phyloP scores from a whole-genome alignment of 306 rosid species.

The Rubus idaeus region DNA sequence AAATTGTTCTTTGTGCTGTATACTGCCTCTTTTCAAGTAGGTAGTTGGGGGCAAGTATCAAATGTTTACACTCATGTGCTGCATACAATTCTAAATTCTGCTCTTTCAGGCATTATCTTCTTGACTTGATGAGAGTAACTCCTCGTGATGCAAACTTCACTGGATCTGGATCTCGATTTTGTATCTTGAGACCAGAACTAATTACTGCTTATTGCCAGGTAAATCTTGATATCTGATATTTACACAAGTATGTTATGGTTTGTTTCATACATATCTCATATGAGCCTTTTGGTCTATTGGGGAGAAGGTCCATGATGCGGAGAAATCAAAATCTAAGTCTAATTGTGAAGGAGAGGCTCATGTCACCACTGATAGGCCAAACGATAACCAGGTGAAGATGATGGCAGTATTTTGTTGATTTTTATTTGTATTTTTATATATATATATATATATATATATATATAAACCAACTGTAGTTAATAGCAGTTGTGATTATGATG shows the following conservation, averaged over 20 bases:
- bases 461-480: conserved; percentile 14
- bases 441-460: too few relatives aligned
- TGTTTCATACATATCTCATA: conserved; percentile 20
- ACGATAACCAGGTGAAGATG: conserved; percentile 42
- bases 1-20: not conserved
- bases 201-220: conserved; percentile 89
- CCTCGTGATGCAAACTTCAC: conserved; percentile 94
- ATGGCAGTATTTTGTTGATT: not conserved
- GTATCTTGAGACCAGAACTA: conserved; percentile 86
- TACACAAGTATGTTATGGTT: not conserved
- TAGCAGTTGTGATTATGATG: conserved; percentile 12
- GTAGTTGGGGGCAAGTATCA: not conserved
- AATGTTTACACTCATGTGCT: not conserved
- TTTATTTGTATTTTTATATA: too few relatives aligned
- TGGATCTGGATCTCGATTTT: conserved; percentile 85
- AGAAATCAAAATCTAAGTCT: conserved; percentile 48
- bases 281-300: conserved; percentile 16
- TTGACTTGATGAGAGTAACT: conserved; percentile 95
- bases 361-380: conserved; percentile 36
- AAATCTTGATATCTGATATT: conserved; percentile 9
- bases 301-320: conserved; percentile 64
- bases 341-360: conserved; percentile 43
- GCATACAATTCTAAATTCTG: conserved; percentile 9
- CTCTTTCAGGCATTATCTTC: conserved; percentile 81
- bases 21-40: not conserved